phyloP scores from a whole-genome alignment of 345 rosid genomes.

The Microcos paniculata region DNA sequence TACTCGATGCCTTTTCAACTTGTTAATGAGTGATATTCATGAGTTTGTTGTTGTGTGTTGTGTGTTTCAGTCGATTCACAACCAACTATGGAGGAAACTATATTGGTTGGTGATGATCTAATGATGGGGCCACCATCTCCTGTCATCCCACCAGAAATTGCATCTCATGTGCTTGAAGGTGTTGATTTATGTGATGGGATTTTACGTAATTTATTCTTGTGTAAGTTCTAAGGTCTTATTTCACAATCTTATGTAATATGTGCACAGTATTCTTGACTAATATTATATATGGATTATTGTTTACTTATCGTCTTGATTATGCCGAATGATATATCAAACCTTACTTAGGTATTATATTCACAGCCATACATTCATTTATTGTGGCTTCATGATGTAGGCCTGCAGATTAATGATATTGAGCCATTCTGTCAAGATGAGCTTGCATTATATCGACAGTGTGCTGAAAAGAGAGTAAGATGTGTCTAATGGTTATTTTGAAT shows the following conservation, averaged over 20 bases:
- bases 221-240: slow-evolving; percentile 45
- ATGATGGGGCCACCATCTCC: slow-evolving; percentile 97
- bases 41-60: slow-evolving; percentile 15
- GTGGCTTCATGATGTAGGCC: slow-evolving; percentile 40
- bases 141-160: slow-evolving; percentile 83
- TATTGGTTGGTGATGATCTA: slow-evolving; percentile 88
- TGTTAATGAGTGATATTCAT: neutral
- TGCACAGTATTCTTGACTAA: neutral
- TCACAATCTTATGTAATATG: neutral
- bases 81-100: slow-evolving; percentile 93
- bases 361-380: neutral
- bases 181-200: slow-evolving; percentile 82
- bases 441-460: slow-evolving; percentile 74
- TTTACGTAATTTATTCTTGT: slow-evolving; percentile 78
- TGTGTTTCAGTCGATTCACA: slow-evolving; percentile 80
- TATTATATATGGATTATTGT: neutral
- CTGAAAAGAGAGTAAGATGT: slow-evolving; percentile 66
- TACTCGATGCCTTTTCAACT: neutral
- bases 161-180: slow-evolving; percentile 85
- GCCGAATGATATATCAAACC: neutral
- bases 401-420: slow-evolving; percentile 87
- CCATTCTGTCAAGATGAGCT: slow-evolving; percentile 97
- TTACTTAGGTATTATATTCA: neutral
- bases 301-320: neutral
- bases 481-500: slow-evolving; percentile 1